Evolutionary conservation across 768 basidiomycete species (phyloP), one percentile per base, ranked within the genome.

Genomic region (Auricularia sp.): DNA sequence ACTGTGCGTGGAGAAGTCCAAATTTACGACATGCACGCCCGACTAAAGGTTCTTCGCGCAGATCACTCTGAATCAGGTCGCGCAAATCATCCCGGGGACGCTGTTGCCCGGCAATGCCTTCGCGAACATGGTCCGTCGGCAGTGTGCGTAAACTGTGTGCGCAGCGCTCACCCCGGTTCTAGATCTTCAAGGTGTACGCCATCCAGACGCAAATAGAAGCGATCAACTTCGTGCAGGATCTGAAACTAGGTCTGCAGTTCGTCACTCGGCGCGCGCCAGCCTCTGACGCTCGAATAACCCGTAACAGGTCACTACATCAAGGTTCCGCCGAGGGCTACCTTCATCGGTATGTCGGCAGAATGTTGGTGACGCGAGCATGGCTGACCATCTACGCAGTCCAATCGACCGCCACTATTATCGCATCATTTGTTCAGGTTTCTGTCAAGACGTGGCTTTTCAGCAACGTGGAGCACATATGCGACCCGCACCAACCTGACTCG

Each of bases 291-390:
- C 39, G 39, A 42, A 14, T 42, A 2, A 42, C 39, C 7, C 12
- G 12, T 8, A 7, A 14, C 39, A 42, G 39, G 80, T 1, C 80
- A 81, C 68, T 82, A 82, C 69, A 77, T 81, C 71, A 82, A 81
- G 70, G 70, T 80, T 3, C 79, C 81, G 7, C 81, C 81, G 5
- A 70, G 80, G 3, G 70, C 72, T 0, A 76, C 77, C 0, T 81
- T 81, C 68, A 60, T 70, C 8, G 75, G 77, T 77, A 51, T 53
- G 71, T 3, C 34, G 12, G 29, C 18, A 21, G 12, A 47, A 1
- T 36, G 11, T 58, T 54, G 58, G 56, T 43, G 21, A 35, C 21
- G 8, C 7, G 39, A 7, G 18, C 23, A 16, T 21, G 36, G 33
- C 56, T 58, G n/a, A 63, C 29, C n/a, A 35, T 53, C 34, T 63